These are phyloP conservation scores for Beauveria brongniartii DNA, from an alignment of 2,329 filamentous ascomycete species.

Conservation along the genomic window DNA sequence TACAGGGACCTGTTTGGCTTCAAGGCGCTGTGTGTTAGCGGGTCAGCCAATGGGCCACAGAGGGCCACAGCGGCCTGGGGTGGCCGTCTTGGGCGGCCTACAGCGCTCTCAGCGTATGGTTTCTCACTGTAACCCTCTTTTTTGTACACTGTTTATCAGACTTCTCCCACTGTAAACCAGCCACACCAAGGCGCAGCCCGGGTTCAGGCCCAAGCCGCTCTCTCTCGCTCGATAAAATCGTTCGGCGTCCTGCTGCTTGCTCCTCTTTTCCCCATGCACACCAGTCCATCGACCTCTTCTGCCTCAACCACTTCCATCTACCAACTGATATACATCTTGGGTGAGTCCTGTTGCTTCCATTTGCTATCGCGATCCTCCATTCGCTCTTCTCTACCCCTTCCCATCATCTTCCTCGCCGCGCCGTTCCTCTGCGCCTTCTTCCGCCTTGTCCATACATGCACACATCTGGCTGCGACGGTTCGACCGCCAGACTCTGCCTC, in stretches of 20 bases:
- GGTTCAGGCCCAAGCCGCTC: neutral
- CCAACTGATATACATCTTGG: conserved; percentile 22
- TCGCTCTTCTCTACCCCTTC: conserved; percentile 19
- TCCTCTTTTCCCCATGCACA: conserved; percentile 21
- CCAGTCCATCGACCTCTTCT: conserved; percentile 10
- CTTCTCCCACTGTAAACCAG: neutral
- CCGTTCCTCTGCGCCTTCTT: neutral
- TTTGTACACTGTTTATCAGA: neutral
- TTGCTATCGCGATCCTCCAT: conserved; percentile 28
- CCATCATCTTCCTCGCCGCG: neutral
- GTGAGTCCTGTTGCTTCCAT: conserved; percentile 30
- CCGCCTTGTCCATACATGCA: neutral
- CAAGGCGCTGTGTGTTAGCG: neutral
- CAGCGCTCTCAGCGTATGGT: neutral
- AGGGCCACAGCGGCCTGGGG: neutral
- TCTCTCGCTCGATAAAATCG: conserved; percentile 16
- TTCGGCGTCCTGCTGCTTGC: conserved; percentile 15
- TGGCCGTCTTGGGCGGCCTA: neutral
- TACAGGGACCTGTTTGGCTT: neutral
- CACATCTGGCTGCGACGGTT: conserved; percentile 1
- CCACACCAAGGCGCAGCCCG: neutral
- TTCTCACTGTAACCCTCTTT: neutral
- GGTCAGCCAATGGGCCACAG: no score
- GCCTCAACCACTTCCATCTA: conserved; percentile 5
- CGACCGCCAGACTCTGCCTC: conserved; percentile 9